A percentile compares a stretch with the other conserved stretches of the same genome.
Evolutionary conservation across 495 filamentous ascomycete species (phyloP).

Genomic region (Penicillium daleae): DNA sequence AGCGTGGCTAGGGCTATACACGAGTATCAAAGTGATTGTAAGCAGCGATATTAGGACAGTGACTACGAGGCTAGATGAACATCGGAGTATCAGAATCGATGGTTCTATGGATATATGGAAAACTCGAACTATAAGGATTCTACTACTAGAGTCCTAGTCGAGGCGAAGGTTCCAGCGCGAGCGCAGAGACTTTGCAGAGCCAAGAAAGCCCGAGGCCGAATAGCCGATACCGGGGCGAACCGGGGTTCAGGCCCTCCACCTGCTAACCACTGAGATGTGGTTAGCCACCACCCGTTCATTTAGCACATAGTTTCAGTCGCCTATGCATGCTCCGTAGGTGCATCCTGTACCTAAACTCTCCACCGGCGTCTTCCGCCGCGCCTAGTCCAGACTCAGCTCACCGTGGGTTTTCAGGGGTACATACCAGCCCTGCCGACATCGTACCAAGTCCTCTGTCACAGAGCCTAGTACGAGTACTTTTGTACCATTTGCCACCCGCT

Average conservation of each 20-base stretch:
- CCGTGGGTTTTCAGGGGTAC: slow-evolving; percentile 22
- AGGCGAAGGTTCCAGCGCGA: not conserved
- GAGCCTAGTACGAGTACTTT: not conserved
- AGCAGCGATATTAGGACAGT: not conserved
- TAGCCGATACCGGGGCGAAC: slow-evolving; percentile 32
- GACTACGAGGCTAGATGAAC: not conserved
- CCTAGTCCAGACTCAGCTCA: slow-evolving; percentile 22
- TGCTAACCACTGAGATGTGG: not conserved
- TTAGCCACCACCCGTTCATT: too few relatives aligned
- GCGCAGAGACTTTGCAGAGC: not conserved
- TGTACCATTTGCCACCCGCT: too few relatives aligned
- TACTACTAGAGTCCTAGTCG: too few relatives aligned
- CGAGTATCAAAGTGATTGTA: not conserved
- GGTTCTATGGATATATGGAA: not conserved
- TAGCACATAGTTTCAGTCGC: too few relatives aligned
- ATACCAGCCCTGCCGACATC: too few relatives aligned
- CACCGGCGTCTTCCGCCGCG: slow-evolving; percentile 17
- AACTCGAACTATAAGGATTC: not conserved
- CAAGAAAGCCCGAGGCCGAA: slow-evolving; percentile 12
- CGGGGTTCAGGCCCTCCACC: not conserved
- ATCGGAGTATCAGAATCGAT: not conserved
- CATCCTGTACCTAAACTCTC: not conserved
- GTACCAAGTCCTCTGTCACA: not conserved
- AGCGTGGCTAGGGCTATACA: not conserved
- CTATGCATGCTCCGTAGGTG: too few relatives aligned